phyloP scores from a whole-genome alignment of 108 stramenopile genomes.

The Schizochytrium sp. region DNA sequence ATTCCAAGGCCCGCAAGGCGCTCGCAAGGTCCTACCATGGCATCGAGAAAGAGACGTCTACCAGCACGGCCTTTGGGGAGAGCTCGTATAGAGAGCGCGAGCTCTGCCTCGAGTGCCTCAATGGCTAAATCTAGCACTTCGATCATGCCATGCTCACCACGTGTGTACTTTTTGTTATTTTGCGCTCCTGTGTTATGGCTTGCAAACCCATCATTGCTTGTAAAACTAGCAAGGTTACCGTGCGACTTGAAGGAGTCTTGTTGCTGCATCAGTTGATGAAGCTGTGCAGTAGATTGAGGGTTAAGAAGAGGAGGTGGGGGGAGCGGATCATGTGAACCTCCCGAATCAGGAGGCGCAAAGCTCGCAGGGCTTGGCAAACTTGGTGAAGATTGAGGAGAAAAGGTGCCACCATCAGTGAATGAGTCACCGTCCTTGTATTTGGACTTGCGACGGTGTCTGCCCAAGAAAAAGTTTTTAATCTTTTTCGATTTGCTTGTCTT shows the following conservation, averaged over 20 bases:
- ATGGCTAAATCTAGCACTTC: not conserved
- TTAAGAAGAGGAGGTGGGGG: not conserved
- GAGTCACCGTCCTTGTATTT: not conserved
- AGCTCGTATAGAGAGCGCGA: not conserved
- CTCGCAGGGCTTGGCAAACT: not conserved
- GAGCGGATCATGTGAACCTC: not conserved
- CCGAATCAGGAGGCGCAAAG: not conserved
- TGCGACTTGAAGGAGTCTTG: not conserved
- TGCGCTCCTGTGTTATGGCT: not conserved
- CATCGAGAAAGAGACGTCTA: conserved; percentile 21
- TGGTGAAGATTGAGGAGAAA: not conserved
- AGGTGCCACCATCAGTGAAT: not conserved
- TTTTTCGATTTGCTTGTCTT: not conserved
- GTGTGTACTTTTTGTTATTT: not conserved
- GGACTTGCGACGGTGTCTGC: conserved; percentile 9
- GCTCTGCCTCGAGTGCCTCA: conserved; percentile 30
- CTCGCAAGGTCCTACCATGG: conserved; percentile 55
- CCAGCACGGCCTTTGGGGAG: conserved; percentile 28
- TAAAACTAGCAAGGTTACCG: not conserved
- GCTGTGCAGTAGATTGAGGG: not conserved
- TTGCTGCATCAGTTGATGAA: not conserved
- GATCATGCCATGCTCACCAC: conserved; percentile 56
- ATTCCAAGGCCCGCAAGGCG: conserved; percentile 28
- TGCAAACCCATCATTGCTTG: not conserved
- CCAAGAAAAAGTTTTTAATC: not conserved